Evolutionary conservation across 2,329 filamentous ascomycete genomes (phyloP), one percentile per base, ranked within the genome.

Genomic region (Ophiobolus disseminans): DNA sequence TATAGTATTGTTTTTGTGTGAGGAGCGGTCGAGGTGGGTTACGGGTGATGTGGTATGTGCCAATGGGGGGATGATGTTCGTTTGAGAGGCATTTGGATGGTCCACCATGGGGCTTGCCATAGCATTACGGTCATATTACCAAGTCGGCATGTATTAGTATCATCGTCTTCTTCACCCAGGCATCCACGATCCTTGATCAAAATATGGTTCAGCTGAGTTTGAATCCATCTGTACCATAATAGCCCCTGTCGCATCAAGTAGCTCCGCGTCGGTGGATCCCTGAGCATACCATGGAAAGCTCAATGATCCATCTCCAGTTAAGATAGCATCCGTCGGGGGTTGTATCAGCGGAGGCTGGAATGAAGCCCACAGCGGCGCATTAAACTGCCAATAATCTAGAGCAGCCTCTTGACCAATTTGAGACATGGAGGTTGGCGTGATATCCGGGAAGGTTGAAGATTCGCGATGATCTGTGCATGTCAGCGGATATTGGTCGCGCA

Each of bases 31-130:
- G n/a, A 80, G 76, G 11, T 91, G 87, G 87, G 85, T 83, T 68
- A 91, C 88, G 0, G 89, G 89, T 1, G 86, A 86, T 70, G 85
- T 90, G 22, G 82, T 91, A 3, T 88, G 85, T 74, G 87, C 88
- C 5, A 91, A 91, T 66, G 89, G 89, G 0, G 89, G 89, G 2
- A 84, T 90, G 81, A 80, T 78, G 55, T 82, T 85, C 73, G 77
- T 41, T 22, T 41, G 25, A 41, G n/a, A n/a, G n/a, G n/a, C n/a
- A n/a, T n/a, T n/a, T 28, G 9, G n/a, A 3, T 28, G n/a, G 25
- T 3, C 25, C n/a, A n/a, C 25, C 9, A 28, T n/a, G 25, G 10
- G 25, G 25, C n/a, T 10, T 10, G 10, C 5, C 25, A n/a, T 28
- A n/a, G 25, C 25, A n/a, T n/a, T 28, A n/a, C 25, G 10, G 25